These are phyloP conservation scores for Baorangia bicolor DNA, from an alignment of 768 basidiomycete species.

Conservation along the genomic window DNA sequence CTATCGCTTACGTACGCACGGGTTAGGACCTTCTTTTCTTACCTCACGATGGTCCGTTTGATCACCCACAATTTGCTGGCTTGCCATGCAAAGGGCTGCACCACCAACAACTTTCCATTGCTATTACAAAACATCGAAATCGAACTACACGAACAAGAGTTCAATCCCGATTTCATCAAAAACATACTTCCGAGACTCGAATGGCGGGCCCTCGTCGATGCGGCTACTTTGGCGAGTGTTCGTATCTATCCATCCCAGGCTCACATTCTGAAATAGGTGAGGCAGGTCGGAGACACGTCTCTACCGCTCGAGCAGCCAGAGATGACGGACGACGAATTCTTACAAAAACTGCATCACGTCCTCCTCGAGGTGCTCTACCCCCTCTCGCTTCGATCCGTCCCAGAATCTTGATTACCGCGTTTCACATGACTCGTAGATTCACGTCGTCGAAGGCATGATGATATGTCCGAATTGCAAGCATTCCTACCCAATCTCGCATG, in stretches of 20 bases:
- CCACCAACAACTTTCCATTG: conserved; percentile 91
- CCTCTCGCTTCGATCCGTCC: background rate
- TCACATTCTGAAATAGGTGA: background rate
- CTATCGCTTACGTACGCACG: conserved; percentile 5
- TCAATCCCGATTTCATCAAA: conserved; percentile 83
- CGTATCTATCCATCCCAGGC: background rate
- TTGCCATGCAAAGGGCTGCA: conserved; percentile 92
- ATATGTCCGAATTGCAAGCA: conserved; percentile 90
- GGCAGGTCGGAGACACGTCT: no score
- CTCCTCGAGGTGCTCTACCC: no score
- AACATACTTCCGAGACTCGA: conserved; percentile 86
- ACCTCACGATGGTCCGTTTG: conserved; percentile 73
- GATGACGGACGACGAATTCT: no score
- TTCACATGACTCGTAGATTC: conserved; percentile 53
- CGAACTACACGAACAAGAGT: conserved; percentile 81
- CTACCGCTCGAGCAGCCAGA: no score
- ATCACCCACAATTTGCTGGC: conserved; percentile 95
- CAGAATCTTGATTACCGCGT: background rate
- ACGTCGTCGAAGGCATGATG: conserved; percentile 91
- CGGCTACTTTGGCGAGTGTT: conserved; percentile 66
- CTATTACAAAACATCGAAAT: conserved; percentile 76
- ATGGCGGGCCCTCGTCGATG: conserved; percentile 82
- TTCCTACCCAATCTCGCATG: conserved; percentile 72
- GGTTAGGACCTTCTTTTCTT: background rate
- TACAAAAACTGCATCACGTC: conserved; percentile 85